Evolutionary conservation across 345 rosid species (phyloP), one percentile per base, ranked within the genome.

Genomic region (Melaleuca quinquenervia): DNA sequence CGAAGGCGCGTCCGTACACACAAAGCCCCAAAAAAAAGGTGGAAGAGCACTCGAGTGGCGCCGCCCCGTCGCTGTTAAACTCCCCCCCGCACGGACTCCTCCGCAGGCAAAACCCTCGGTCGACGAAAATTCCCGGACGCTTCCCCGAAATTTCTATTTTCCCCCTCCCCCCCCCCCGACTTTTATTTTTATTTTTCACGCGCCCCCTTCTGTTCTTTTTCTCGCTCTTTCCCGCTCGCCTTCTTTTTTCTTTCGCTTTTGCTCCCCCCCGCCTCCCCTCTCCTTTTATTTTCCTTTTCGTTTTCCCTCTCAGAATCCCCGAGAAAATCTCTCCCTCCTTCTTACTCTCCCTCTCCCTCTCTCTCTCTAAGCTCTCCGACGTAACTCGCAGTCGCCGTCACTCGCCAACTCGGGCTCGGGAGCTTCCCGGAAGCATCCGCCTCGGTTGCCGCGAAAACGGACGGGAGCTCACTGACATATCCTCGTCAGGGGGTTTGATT

Each of bases 61-160:
- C 41, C 41, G 3, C 41, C 18, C 18, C 6, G 52, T 51, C 52
- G 52, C 52, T 51, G 52, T 51, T 50, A 3, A 50, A 11, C 51
- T 50, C 15, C 14, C 5, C 62, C 16, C 62, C 62, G 62, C 5
- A 55, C 24, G 20, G 62, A 55, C 62, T 24, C 24, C 62, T 55
- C 62, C 62, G 62, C 20, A 14, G 62, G 3, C 41, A 24, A 24
- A 24, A 15, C 62, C 62, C 24, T 14, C 62, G 3, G 74, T 60
- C 74, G 74, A 60, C 27, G 92, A 90, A 90, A 89, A 85, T 87
- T 90, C 92, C 78, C 84, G 86, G 89, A 52, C 84, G 53, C 85
- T 90, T 89, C 91, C 87, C 10, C 50, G 90, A 89, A 90, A 70
- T 88, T 90, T 90, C 92, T 51, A 16, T 24, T 32, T 60, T n/a